Conservation (phyloP, 2,329 filamentous ascomycete species). For the Graphilbum ipis-grandicollis region DNA sequence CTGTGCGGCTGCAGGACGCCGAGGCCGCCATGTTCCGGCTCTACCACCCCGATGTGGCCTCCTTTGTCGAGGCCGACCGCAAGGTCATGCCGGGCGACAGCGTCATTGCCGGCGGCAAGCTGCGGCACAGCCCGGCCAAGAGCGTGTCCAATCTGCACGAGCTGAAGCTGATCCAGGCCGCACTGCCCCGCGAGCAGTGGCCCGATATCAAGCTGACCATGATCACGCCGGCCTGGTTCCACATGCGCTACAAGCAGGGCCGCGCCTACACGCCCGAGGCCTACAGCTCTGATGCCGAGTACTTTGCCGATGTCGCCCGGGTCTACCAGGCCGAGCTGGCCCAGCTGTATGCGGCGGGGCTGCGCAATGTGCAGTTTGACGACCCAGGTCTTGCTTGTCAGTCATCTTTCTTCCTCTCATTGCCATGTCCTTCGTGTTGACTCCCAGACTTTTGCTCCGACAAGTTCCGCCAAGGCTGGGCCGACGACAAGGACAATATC, state of each 20-base stretch:
- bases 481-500: conserved; percentile 47
- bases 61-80: conserved; percentile 31
- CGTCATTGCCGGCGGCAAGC: conserved; percentile 32
- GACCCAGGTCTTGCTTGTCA: conserved; percentile 50
- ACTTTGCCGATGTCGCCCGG: conserved; percentile 47
- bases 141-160: conserved; percentile 31
- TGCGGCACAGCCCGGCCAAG: conserved; percentile 23
- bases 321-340: conserved; percentile 47
- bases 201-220: conserved; percentile 34
- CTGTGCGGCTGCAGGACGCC: conserved; percentile 28
- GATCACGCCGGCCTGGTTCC: conserved; percentile 34
- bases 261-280: conserved; percentile 37
- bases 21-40: conserved; percentile 33
- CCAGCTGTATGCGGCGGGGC: conserved; percentile 42
- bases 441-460: conserved; percentile 60
- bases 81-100: conserved; percentile 39
- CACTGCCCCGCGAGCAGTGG: conserved; percentile 29
- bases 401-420: conserved; percentile 11
- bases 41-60: conserved; percentile 37
- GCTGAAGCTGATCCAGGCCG: conserved; percentile 27
- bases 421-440: too few species aligned
- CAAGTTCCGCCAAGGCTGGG: conserved; percentile 54
- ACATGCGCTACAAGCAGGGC: conserved; percentile 38
- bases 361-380: conserved; percentile 51
- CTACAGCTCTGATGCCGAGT: conserved; percentile 39